A percentile compares a stretch with the other conserved stretches of the same genome.
Conservation (phyloP, 164 flowering plant species). For the Piper betle region DNA sequence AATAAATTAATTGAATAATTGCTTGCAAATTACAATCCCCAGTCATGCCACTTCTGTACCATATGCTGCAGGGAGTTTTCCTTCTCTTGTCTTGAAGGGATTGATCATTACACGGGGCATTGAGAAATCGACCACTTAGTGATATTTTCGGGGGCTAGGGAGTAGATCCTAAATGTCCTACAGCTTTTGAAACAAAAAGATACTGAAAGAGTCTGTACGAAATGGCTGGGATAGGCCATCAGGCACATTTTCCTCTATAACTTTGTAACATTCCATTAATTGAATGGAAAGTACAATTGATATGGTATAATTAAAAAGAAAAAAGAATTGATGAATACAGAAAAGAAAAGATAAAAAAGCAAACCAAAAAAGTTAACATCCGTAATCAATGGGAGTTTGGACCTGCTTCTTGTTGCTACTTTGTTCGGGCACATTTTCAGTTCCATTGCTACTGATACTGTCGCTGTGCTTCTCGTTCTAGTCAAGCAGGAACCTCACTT, state of each 20-base stretch:
- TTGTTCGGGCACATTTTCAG: background rate
- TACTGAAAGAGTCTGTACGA: too few relatives aligned
- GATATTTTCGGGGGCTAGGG: too few relatives aligned
- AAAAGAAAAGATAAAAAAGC: background rate
- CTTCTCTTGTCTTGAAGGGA: too few relatives aligned
- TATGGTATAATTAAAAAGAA: background rate
- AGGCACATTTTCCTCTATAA: background rate
- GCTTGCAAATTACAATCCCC: too few relatives aligned
- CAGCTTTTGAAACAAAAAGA: too few relatives aligned
- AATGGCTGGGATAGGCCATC: too few relatives aligned
- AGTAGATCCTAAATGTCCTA: too few relatives aligned
- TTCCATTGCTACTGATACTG: background rate
- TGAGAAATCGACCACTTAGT: too few relatives aligned
- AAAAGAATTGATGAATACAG: background rate
- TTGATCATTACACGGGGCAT: too few relatives aligned
- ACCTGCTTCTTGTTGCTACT: background rate
- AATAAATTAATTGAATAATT: too few relatives aligned
- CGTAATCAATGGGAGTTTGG: background rate
- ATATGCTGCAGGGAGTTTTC: too few relatives aligned
- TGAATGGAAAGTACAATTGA: background rate
- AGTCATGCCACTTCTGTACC: too few relatives aligned
- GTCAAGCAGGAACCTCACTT: background rate
- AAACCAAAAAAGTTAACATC: background rate
- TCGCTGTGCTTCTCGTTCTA: background rate
- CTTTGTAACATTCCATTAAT: background rate